A percentile compares a stretch with the other conserved stretches of the same genome.
Evolutionary conservation across 2,329 filamentous ascomycete species (phyloP).

Genomic region (Endoconidiophora laricicola): DNA sequence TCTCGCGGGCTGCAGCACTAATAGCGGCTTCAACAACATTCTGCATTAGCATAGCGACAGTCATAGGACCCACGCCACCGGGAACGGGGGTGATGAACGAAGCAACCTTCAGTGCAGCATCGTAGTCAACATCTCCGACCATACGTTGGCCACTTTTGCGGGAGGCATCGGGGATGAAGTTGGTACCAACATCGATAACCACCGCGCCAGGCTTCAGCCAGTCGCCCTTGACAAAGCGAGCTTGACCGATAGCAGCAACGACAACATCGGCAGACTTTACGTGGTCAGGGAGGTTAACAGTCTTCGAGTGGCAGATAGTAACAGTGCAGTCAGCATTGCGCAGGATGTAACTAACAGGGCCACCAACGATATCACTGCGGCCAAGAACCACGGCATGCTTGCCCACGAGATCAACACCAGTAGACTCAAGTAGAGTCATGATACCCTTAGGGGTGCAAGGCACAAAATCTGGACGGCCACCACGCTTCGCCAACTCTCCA

Average conservation of each 20-base stretch:
- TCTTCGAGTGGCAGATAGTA: constrained; percentile 88
- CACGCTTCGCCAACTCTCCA: constrained; percentile 89
- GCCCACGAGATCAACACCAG: constrained; percentile 65
- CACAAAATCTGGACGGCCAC: constrained; percentile 73
- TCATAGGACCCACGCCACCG: constrained; percentile 96
- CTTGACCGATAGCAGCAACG: constrained; percentile 77
- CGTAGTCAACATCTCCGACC: constrained; percentile 89
- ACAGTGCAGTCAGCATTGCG: constrained; percentile 95
- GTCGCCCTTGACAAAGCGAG: constrained; percentile 79
- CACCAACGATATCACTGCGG: constrained; percentile 92
- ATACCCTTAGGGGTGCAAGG: constrained; percentile 96
- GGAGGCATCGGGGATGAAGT: constrained; percentile 75
- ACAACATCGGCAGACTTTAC: constrained; percentile 78
- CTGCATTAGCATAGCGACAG: constrained; percentile 91
- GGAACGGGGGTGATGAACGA: constrained; percentile 92
- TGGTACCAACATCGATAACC: constrained; percentile 94
- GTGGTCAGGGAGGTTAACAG: constrained; percentile 51
- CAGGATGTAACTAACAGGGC: constrained; percentile 86
- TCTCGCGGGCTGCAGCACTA: constrained; percentile 67
- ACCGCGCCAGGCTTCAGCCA: constrained; percentile 93
- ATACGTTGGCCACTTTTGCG: constrained; percentile 87
- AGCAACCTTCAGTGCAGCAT: constrained; percentile 66
- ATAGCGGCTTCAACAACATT: constrained; percentile 84
- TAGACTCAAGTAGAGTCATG: constrained; percentile 77
- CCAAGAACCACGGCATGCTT: constrained; percentile 93